Evolutionary conservation across 768 basidiomycete genomes (phyloP).

Genomic region (Calocybe gangraenosa): DNA sequence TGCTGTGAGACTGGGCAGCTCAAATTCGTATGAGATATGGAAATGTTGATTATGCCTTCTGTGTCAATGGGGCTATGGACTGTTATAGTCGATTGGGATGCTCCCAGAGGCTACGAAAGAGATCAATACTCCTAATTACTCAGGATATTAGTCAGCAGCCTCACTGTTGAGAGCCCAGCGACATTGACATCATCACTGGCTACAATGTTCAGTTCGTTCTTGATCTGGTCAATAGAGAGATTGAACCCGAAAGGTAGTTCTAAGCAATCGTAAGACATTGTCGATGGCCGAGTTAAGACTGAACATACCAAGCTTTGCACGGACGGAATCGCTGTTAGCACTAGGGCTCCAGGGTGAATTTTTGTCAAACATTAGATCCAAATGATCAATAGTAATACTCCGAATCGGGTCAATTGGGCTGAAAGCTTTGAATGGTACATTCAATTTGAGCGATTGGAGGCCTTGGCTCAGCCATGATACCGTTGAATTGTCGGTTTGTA

Average conservation of each 20-base stretch:
- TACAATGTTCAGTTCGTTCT: slow-evolving; percentile 62
- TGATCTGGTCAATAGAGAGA: slow-evolving; percentile 52
- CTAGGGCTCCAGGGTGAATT: slow-evolving; percentile 53
- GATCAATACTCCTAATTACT: not conserved
- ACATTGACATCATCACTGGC: slow-evolving; percentile 42
- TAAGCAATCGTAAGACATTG: slow-evolving; percentile 18
- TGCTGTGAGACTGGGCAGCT: slow-evolving; percentile 44
- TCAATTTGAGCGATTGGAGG: slow-evolving; percentile 49
- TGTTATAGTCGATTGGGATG: slow-evolving; percentile 55
- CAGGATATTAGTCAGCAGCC: not conserved
- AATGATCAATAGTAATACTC: slow-evolving; percentile 56
- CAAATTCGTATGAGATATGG: slow-evolving; percentile 50
- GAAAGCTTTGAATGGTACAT: slow-evolving; percentile 55
- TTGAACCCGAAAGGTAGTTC: slow-evolving; percentile 72
- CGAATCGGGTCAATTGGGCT: slow-evolving; percentile 58
- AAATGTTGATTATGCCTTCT: slow-evolving; percentile 60
- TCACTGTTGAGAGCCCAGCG: slow-evolving; percentile 58
- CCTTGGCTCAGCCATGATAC: slow-evolving; percentile 69
- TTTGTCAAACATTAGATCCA: slow-evolving; percentile 54
- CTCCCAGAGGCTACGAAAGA: slow-evolving; percentile 49
- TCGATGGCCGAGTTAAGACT: not conserved
- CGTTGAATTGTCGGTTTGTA: slow-evolving; percentile 48
- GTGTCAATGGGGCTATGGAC: slow-evolving; percentile 53
- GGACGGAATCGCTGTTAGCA: slow-evolving; percentile 54
- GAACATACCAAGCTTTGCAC: slow-evolving; percentile 49